Percentiles rank a stretch among this genome's conserved stretches.
Evolutionary conservation across 352 stramenopile genomes (phyloP).

Genomic region (Albugo candida): DNA sequence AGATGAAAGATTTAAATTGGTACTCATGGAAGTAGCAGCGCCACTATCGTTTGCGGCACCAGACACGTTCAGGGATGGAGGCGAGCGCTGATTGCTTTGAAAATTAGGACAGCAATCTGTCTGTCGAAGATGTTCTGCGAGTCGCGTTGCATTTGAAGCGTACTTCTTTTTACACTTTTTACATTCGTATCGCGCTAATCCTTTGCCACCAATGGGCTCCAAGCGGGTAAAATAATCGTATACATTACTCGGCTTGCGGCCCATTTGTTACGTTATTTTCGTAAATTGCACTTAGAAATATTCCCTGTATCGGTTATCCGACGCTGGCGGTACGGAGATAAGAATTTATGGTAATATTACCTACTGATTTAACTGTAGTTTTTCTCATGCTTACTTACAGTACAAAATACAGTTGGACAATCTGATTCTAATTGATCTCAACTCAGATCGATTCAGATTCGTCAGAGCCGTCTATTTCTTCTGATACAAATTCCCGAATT

Average conservation of each 20-base stretch:
- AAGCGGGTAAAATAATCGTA: conserved; percentile 72
- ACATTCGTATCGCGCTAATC: conserved; percentile 68
- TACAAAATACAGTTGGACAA: too few relatives aligned
- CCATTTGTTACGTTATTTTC: conserved; percentile 18
- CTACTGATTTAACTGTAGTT: too few relatives aligned
- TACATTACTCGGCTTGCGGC: conserved; percentile 69
- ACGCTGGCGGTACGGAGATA: too few relatives aligned
- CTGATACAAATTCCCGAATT: too few relatives aligned
- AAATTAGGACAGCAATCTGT: conserved; percentile 48
- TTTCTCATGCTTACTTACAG: too few relatives aligned
- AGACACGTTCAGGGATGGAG: background rate
- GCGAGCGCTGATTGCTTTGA: conserved; percentile 58
- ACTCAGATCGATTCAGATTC: too few relatives aligned
- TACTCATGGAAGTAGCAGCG: background rate
- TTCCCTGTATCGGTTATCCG: too few relatives aligned
- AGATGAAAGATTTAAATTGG: too few relatives aligned
- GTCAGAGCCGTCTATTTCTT: too few relatives aligned
- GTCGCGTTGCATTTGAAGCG: conserved; percentile 58
- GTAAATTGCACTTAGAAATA: too few relatives aligned
- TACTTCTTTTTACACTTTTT: conserved; percentile 80
- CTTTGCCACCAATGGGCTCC: conserved; percentile 42
- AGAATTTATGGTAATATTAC: too few relatives aligned
- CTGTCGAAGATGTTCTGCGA: conserved; percentile 60
- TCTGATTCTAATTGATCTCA: too few relatives aligned
- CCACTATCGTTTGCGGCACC: background rate